Conservation (phyloP, 306 rosid species). For the Prosopis cineraria region DNA sequence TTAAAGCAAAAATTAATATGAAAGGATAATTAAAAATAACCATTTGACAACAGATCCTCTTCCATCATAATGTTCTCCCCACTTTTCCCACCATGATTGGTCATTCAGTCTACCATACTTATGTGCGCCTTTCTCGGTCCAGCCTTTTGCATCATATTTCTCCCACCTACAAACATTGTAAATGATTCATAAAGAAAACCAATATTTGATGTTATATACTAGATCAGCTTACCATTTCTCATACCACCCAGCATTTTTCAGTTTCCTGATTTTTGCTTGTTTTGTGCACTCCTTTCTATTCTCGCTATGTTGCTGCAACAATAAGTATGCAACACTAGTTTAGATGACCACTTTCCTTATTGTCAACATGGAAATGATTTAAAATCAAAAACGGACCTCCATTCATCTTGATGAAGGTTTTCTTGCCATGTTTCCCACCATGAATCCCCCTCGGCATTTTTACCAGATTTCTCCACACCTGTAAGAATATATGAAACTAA, state of each 20-base stretch:
- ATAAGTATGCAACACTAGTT: slow-evolving; percentile 35
- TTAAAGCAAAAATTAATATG: slow-evolving; percentile 15
- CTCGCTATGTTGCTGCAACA: slow-evolving; percentile 82
- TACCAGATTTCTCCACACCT: slow-evolving; percentile 98
- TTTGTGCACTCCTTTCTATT: slow-evolving; percentile 97
- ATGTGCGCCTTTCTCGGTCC: slow-evolving; percentile 98
- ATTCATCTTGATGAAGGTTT: slow-evolving; percentile 96
- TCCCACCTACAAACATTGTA: slow-evolving; percentile 82
- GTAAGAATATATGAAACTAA: slow-evolving; percentile 30
- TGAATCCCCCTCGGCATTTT: slow-evolving; percentile 88
- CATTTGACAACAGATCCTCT: slow-evolving; percentile 98
- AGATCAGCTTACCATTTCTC: slow-evolving; percentile 82
- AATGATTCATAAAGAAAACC: slow-evolving; percentile 12
- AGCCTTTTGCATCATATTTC: slow-evolving; percentile 96
- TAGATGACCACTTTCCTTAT: slow-evolving; percentile 19
- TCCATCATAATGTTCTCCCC: slow-evolving; percentile 99
- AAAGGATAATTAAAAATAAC: slow-evolving; percentile 45
- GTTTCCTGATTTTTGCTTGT: slow-evolving; percentile 95
- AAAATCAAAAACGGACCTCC: slow-evolving; percentile 62
- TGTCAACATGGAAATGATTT: slow-evolving; percentile 8
- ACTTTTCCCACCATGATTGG: slow-evolving; percentile 99
- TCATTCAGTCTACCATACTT: slow-evolving; percentile 96
- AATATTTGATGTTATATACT: slow-evolving; percentile 1
- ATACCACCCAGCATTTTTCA: slow-evolving; percentile 98
- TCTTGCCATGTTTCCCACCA: slow-evolving; percentile 99